A percentile compares a stretch with the other conserved stretches of the same genome.
Evolutionary conservation across 2,329 filamentous ascomycete species (phyloP).

Genomic region (Claviceps fusiformis): DNA sequence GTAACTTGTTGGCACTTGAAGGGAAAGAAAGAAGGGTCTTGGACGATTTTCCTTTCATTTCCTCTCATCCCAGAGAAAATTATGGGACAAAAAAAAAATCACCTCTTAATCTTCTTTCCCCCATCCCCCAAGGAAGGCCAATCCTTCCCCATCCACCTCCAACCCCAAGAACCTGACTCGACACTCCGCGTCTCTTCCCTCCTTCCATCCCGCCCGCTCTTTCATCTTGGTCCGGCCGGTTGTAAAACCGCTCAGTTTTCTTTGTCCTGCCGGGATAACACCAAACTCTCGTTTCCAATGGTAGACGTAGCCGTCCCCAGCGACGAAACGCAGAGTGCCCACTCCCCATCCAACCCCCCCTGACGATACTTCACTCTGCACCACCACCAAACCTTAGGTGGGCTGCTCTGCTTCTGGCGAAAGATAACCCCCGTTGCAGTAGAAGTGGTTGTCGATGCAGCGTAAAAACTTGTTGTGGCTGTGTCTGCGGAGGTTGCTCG

Average conservation of each 20-base stretch:
- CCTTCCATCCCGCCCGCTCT: not conserved
- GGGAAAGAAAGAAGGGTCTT: not conserved
- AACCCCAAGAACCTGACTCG: constrained; percentile 41
- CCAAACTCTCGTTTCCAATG: not conserved
- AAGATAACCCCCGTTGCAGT: not conserved
- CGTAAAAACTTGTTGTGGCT: constrained; percentile 40
- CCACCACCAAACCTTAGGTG: too few relatives aligned
- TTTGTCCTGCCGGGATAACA: not conserved
- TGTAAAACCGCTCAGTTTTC: too few relatives aligned
- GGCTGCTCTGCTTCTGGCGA: too few relatives aligned
- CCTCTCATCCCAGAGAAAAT: not conserved
- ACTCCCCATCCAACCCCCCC: too few relatives aligned
- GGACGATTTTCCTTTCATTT: not conserved
- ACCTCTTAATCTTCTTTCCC: not conserved
- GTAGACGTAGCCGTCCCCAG: not conserved
- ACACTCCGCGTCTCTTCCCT: constrained; percentile 15
- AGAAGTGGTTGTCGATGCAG: not conserved
- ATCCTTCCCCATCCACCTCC: constrained; percentile 27
- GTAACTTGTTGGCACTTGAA: not conserved
- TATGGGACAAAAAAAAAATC: not conserved
- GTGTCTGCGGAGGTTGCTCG: constrained; percentile 51
- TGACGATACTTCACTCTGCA: too few relatives aligned
- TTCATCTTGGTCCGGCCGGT: not conserved
- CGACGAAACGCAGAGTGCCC: constrained; percentile 34
- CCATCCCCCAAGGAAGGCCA: not conserved